Conservation (phyloP, 345 rosid species). For the Eucalyptus urophylla region DNA sequence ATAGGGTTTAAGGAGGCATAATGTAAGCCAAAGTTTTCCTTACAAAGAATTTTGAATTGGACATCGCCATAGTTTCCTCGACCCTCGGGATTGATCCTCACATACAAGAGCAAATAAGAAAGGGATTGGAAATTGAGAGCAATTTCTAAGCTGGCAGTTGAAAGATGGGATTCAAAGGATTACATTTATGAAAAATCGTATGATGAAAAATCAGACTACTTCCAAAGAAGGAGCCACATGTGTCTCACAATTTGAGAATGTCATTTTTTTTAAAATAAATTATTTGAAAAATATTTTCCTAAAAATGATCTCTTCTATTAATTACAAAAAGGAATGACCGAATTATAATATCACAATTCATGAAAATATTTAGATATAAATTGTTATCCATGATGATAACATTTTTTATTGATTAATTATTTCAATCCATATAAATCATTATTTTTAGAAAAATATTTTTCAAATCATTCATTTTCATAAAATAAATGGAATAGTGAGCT, state of each 20-base stretch:
- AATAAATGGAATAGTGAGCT: background rate
- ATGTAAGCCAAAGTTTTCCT: background rate
- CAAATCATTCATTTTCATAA: background rate
- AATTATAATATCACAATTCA: background rate
- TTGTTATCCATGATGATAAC: background rate
- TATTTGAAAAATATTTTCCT: rapidly evolving
- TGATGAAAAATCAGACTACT: background rate
- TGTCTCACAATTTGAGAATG: background rate
- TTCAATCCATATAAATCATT: rapidly evolving
- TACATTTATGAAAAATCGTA: background rate
- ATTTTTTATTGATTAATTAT: background rate
- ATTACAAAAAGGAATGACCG: background rate
- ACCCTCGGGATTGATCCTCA: rapidly evolving
- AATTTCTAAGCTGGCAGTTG: background rate
- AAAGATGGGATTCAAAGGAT: background rate
- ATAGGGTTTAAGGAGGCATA: rapidly evolving
- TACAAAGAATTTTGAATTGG: background rate
- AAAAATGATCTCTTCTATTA: background rate
- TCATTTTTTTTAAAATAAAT: background rate
- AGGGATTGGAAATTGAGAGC: background rate
- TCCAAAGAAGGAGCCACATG: background rate
- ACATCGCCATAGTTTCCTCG: background rate
- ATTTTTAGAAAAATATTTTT: background rate
- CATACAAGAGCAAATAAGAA: background rate
- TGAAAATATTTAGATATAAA: background rate